Conservation (phyloP, 129 eudicot species). For the Sambucus nigra region DNA sequence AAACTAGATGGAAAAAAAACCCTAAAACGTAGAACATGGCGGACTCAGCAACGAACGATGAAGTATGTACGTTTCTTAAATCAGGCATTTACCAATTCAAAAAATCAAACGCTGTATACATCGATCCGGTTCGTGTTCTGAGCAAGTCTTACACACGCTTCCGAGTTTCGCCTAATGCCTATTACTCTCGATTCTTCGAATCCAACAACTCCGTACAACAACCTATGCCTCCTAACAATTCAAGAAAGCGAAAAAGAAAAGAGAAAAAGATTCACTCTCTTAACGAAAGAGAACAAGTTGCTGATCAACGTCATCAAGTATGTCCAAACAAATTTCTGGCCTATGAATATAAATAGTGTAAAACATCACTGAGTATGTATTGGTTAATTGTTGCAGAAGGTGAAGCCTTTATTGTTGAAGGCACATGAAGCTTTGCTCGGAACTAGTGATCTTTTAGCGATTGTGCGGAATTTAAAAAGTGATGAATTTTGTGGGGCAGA, state of each 20-base stretch:
- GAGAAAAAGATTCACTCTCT: conserved; percentile 24
- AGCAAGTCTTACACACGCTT: conserved; percentile 57
- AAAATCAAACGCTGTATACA: conserved; percentile 37
- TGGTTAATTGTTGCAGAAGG: conserved; percentile 41
- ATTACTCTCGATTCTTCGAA: conserved; percentile 81
- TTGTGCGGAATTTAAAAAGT: conserved; percentile 28
- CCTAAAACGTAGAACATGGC: no score
- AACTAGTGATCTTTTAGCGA: conserved; percentile 29
- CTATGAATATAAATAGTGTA: not conserved
- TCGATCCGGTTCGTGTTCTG: conserved; percentile 78
- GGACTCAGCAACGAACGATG: conserved; percentile 12
- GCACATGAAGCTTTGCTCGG: conserved; percentile 63
- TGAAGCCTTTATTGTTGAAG: conserved; percentile 39
- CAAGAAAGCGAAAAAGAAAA: conserved; percentile 40
- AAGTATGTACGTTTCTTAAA: conserved; percentile 29
- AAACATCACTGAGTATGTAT: not conserved
- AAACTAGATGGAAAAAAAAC: no score
- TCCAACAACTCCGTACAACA: conserved; percentile 7
- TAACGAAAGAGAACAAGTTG: conserved; percentile 52
- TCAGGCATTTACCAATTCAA: conserved; percentile 54
- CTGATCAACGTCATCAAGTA: conserved; percentile 81
- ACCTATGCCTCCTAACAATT: conserved; percentile 12
- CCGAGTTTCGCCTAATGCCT: conserved; percentile 60
- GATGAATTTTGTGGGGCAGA: conserved; percentile 14
- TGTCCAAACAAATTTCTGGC: not conserved